Evolutionary conservation across 2,329 filamentous ascomycete species (phyloP).

Genomic region (Scedosporium aurantiacum): DNA sequence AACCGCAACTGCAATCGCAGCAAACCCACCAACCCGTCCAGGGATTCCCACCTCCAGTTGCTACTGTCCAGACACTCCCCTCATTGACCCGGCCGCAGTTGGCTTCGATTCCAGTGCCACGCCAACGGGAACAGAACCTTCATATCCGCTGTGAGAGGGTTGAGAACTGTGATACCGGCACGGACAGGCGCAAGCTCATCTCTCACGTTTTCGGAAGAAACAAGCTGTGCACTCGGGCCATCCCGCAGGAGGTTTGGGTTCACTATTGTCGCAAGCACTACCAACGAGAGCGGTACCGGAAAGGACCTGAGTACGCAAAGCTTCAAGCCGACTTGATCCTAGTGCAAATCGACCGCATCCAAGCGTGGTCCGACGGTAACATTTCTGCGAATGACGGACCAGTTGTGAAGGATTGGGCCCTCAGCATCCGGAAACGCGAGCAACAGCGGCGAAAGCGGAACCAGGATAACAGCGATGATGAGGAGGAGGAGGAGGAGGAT

Average conservation of each 20-base stretch:
- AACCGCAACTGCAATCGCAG: neutral
- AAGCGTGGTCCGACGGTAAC: slow-evolving; percentile 49
- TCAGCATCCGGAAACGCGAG: slow-evolving; percentile 55
- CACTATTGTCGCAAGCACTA: slow-evolving; percentile 75
- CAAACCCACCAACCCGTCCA: neutral
- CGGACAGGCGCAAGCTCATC: slow-evolving; percentile 60
- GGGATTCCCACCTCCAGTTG: neutral
- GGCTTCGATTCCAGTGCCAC: neutral
- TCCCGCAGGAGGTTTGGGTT: slow-evolving; percentile 61
- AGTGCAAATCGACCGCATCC: slow-evolving; percentile 50
- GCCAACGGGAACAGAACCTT: neutral
- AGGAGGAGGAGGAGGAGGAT: slow-evolving; percentile 23
- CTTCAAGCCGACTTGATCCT: slow-evolving; percentile 54
- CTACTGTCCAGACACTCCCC: neutral
- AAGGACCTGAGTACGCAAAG: slow-evolving; percentile 46
- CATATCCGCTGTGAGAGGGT: slow-evolving; percentile 9
- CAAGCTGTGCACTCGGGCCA: slow-evolving; percentile 62
- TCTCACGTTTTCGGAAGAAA: slow-evolving; percentile 77
- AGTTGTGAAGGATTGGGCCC: slow-evolving; percentile 46
- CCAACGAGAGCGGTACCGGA: slow-evolving; percentile 63
- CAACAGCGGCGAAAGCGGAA: slow-evolving; percentile 41
- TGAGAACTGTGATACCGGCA: slow-evolving; percentile 44
- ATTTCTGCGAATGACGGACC: slow-evolving; percentile 22
- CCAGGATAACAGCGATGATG: slow-evolving; percentile 12
- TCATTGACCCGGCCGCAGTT: neutral